Evolutionary conservation across 1,139 yeast genomes (phyloP).

Genomic region (Geotrichum cucujoidarum): DNA sequence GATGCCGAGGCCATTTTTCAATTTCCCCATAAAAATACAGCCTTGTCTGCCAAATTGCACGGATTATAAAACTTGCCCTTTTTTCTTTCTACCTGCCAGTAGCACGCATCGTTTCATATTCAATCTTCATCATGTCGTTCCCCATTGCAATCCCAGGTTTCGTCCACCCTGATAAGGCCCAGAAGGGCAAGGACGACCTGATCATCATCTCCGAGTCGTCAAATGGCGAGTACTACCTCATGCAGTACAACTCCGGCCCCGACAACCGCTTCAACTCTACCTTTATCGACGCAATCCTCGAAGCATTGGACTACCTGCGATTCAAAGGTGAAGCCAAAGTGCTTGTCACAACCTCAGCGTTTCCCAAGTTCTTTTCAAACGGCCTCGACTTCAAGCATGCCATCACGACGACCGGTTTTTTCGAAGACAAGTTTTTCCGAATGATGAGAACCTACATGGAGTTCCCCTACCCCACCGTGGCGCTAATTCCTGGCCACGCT

Average conservation of each 20-base stretch:
- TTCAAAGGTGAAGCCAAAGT: slow-evolving; percentile 28
- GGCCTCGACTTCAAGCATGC: slow-evolving; percentile 40
- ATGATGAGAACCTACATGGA: slow-evolving; percentile 34
- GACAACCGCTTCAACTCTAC: slow-evolving; percentile 37
- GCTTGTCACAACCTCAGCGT: slow-evolving; percentile 36
- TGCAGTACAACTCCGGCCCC: slow-evolving; percentile 34
- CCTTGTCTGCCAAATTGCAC: too few species aligned
- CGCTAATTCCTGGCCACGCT: slow-evolving; percentile 39
- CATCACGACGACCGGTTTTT: slow-evolving; percentile 33
- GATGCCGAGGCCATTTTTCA: too few species aligned
- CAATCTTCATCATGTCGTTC: slow-evolving; percentile 18
- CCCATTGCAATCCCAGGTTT: slow-evolving; percentile 27
- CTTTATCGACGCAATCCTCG: slow-evolving; percentile 33
- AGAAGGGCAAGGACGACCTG: slow-evolving; percentile 9
- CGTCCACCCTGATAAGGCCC: slow-evolving; percentile 17
- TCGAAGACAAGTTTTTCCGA: slow-evolving; percentile 33
- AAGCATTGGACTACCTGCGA: slow-evolving; percentile 33
- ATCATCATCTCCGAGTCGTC: slow-evolving; percentile 25
- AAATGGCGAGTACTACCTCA: slow-evolving; percentile 30
- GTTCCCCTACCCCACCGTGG: slow-evolving; percentile 41
- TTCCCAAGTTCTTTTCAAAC: slow-evolving; percentile 38
- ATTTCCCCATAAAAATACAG: too few species aligned
- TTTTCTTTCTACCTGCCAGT: too few species aligned
- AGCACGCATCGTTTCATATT: not conserved
- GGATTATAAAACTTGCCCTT: too few species aligned